These are phyloP conservation scores for Podaxis rugospora DNA, from an alignment of 768 basidiomycete genomes.

Conservation along the genomic window DNA sequence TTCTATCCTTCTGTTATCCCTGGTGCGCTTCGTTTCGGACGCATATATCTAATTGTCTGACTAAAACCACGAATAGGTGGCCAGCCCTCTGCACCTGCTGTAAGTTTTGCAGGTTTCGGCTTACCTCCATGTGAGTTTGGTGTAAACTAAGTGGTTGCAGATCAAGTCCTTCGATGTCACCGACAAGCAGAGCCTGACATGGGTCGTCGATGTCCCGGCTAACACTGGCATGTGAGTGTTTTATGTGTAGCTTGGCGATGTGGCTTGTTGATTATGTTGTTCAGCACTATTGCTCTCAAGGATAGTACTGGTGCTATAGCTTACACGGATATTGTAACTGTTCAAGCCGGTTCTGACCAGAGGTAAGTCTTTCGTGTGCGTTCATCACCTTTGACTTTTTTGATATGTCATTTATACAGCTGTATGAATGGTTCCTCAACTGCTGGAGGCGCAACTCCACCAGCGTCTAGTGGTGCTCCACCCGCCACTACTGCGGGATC, in stretches of 20 bases:
- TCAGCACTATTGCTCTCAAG: conserved; percentile 52
- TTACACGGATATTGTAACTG: conserved; percentile 48
- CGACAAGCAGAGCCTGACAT: conserved; percentile 41
- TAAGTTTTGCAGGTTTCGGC: conserved; percentile 25
- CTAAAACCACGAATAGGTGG: conserved; percentile 35
- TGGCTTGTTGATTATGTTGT: not conserved
- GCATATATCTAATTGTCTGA: not conserved
- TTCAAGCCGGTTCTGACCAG: conserved; percentile 31
- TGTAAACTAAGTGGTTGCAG: conserved; percentile 30
- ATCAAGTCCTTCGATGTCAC: conserved; percentile 48
- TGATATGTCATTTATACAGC: not conserved
- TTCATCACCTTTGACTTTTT: not conserved
- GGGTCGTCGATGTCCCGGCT: conserved; percentile 45
- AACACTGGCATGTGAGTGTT: conserved; percentile 44
- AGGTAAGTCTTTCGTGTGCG: conserved; percentile 23
- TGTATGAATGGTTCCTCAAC: not conserved
- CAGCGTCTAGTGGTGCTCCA: not conserved
- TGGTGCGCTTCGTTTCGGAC: conserved; percentile 35
- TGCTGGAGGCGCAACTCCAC: not conserved
- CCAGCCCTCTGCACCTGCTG: conserved; percentile 46
- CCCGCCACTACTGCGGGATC: conserved; percentile 3
- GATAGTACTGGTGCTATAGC: conserved; percentile 51
- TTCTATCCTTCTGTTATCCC: conserved; percentile 61
- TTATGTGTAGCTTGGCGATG: not conserved
- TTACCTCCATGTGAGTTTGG: conserved; percentile 12